Conservation (phyloP, 2,329 filamentous ascomycete species). For the Drechslerella coelobrocha region DNA sequence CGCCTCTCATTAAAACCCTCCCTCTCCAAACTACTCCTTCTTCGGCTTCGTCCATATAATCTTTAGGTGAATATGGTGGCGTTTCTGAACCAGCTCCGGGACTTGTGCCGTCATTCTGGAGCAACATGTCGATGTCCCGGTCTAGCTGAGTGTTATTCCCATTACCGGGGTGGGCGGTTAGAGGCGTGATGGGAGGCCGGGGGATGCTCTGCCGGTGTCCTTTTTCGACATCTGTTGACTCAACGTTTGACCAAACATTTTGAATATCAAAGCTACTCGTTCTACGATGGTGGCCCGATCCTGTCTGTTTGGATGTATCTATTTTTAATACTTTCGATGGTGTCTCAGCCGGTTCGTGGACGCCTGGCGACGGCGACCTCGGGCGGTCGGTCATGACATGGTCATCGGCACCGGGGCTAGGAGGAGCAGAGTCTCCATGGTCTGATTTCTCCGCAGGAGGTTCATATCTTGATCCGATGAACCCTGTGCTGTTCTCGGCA, state of each 20-base stretch:
- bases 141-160: constrained; percentile 70
- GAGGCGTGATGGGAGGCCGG: constrained; percentile 63
- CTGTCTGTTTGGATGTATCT: constrained; percentile 53
- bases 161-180: constrained; percentile 61
- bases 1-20: constrained; percentile 74
- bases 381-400: constrained; percentile 50
- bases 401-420: constrained; percentile 55
- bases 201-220: constrained; percentile 61
- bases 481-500: constrained; percentile 61
- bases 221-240: constrained; percentile 69
- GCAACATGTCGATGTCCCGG: constrained; percentile 85
- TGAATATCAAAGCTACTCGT: constrained; percentile 77
- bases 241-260: constrained; percentile 82
- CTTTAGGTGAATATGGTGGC: constrained; percentile 81
- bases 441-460: constrained; percentile 58
- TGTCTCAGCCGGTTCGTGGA: constrained; percentile 54
- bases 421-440: constrained; percentile 56
- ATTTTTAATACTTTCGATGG: constrained; percentile 54
- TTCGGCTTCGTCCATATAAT: constrained; percentile 67
- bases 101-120: constrained; percentile 71
- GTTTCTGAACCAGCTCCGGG: constrained; percentile 70
- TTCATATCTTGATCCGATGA: constrained; percentile 57
- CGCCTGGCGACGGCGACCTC: constrained; percentile 41
- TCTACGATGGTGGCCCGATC: constrained; percentile 59
- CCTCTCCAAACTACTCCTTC: constrained; percentile 80